These are phyloP conservation scores for Adansonia rubrostipa DNA, from an alignment of 441 rosid genomes.

Conservation along the genomic window DNA sequence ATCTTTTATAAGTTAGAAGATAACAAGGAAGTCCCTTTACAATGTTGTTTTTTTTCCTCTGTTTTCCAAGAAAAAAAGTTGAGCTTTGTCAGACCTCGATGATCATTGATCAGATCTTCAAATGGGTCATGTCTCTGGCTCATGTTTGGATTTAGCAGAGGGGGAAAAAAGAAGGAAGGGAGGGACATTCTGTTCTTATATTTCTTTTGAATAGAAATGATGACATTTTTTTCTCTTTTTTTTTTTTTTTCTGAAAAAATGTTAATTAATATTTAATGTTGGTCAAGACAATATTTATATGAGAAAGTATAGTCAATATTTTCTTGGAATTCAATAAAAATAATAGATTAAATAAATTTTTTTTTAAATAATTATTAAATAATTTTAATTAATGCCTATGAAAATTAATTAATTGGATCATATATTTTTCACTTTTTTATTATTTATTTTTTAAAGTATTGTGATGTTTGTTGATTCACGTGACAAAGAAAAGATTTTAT, in stretches of 20 bases:
- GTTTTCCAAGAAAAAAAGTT: conserved; percentile 28
- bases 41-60: neutral
- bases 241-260: neutral
- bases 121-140: neutral
- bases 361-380: too few species aligned
- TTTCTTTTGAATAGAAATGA: neutral
- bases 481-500: neutral
- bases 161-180: neutral
- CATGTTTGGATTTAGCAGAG: neutral
- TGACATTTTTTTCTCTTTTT: neutral
- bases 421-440: neutral
- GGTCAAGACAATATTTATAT: too few species aligned
- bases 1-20: neutral
- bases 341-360: too few species aligned
- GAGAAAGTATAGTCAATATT: too few species aligned
- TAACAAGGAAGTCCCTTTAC: neutral
- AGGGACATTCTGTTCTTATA: neutral
- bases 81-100: conserved; percentile 28
- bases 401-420: too few species aligned
- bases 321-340: too few species aligned
- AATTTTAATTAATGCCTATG: too few species aligned
- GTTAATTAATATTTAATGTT: too few species aligned
- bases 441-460: neutral
- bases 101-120: conserved; percentile 7
- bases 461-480: conserved; percentile 17